phyloP scores from a whole-genome alignment of 495 filamentous ascomycete genomes.

The Trichoderma parareesei region DNA sequence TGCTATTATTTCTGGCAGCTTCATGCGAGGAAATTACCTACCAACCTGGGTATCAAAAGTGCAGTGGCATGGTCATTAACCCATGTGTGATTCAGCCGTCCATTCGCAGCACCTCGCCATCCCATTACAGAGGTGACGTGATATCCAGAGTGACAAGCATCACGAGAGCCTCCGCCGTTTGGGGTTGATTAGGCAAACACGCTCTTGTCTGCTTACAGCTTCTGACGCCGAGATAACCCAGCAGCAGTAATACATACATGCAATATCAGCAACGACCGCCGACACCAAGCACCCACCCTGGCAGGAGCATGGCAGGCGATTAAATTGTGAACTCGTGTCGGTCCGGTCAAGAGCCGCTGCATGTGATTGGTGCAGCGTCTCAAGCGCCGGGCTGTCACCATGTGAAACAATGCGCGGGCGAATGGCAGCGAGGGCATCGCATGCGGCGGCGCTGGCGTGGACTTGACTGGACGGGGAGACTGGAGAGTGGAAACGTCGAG shows the following conservation, averaged over 20 bases:
- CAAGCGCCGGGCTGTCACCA: slow-evolving; percentile 4
- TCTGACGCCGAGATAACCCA: too few species aligned
- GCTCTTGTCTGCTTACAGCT: too few species aligned
- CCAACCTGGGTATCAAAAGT: background rate
- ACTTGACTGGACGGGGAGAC: background rate
- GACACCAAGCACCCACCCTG: too few species aligned
- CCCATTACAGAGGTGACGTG: background rate
- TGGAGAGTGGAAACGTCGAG: background rate
- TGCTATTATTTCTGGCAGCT: too few species aligned
- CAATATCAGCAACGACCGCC: too few species aligned
- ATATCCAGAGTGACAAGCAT: background rate
- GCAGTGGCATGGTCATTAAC: background rate
- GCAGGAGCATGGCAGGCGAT: background rate
- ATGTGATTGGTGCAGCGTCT: slow-evolving; percentile 2
- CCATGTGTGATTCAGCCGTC: background rate
- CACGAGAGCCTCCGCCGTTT: slow-evolving; percentile 1
- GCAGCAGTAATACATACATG: too few species aligned
- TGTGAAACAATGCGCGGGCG: background rate
- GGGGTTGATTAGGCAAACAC: background rate
- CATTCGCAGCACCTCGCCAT: background rate
- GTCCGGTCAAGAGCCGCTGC: background rate
- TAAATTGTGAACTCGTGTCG: background rate
- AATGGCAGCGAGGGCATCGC: too few species aligned
- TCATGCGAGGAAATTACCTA: too few species aligned
- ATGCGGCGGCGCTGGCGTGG: background rate